Evolutionary conservation across 2,329 filamentous ascomycete genomes (phyloP).

Genomic region (Sclerotinia spermophila): DNA sequence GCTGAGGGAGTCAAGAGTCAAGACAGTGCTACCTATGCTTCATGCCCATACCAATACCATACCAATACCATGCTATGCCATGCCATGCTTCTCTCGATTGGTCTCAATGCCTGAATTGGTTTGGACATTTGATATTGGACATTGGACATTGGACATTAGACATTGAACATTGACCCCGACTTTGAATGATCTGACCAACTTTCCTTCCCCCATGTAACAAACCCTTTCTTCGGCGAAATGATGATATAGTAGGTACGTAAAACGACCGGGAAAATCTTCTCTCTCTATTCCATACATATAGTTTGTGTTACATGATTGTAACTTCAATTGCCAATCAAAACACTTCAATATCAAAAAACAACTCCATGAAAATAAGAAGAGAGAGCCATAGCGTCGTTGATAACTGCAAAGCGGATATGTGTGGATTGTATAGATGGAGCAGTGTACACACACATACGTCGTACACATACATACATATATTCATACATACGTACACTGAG

Average conservation of each 20-base stretch:
- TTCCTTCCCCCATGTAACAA: neutral
- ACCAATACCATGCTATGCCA: neutral
- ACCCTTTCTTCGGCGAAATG: conserved; percentile 14
- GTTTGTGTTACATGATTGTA: conserved; percentile 10
- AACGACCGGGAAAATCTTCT: conserved; percentile 16
- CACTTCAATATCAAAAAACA: neutral
- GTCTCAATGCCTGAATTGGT: neutral
- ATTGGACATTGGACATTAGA: neutral
- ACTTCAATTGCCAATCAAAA: neutral
- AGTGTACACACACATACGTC: neutral
- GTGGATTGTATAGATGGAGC: neutral
- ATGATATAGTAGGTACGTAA: conserved; percentile 18
- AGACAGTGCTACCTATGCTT: neutral
- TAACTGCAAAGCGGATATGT: neutral
- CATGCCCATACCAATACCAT: neutral
- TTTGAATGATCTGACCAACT: conserved; percentile 1
- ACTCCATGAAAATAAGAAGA: neutral
- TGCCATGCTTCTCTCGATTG: neutral
- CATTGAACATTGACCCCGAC: neutral
- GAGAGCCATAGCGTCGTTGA: neutral
- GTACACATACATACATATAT: neutral
- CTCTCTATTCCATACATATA: neutral
- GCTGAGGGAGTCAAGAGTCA: neutral
- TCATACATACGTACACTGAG: neutral
- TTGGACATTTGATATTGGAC: neutral